Conservation (phyloP, 495 filamentous ascomycete species). For the Saxophila tyrrhenica region DNA sequence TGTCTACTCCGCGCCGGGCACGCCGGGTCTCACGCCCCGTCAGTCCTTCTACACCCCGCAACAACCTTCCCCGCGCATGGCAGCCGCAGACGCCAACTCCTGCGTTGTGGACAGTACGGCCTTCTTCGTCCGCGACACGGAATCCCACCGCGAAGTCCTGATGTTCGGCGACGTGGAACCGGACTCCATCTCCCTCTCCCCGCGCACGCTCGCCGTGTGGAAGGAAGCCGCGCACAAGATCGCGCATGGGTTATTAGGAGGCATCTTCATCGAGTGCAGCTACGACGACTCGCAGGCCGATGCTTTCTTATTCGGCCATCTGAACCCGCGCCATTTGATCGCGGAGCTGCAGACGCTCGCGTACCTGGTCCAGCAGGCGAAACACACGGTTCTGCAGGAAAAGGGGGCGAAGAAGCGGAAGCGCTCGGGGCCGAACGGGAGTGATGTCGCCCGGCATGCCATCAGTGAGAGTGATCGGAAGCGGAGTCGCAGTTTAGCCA, state of each 20-base stretch:
- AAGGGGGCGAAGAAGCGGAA: slow-evolving; percentile 28
- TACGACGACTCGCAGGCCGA: slow-evolving; percentile 69
- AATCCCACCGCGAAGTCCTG: slow-evolving; percentile 54
- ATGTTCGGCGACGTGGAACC: slow-evolving; percentile 95
- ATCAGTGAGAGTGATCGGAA: slow-evolving; percentile 4
- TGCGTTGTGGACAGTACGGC: slow-evolving; percentile 63
- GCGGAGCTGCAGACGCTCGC: slow-evolving; percentile 67
- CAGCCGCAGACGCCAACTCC: neutral
- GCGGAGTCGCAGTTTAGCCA: slow-evolving; percentile 14
- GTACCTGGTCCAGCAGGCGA: slow-evolving; percentile 42
- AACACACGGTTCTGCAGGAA: slow-evolving; percentile 21
- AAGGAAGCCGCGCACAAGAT: slow-evolving; percentile 75
- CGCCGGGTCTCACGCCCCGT: slow-evolving; percentile 10
- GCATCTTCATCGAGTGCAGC: slow-evolving; percentile 91
- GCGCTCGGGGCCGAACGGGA: slow-evolving; percentile 15
- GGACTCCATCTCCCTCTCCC: slow-evolving; percentile 67
- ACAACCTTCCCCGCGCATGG: slow-evolving; percentile 9
- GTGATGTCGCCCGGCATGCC: slow-evolving; percentile 1
- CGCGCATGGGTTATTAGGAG: slow-evolving; percentile 51
- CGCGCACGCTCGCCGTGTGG: slow-evolving; percentile 75
- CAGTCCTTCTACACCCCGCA: slow-evolving; percentile 8
- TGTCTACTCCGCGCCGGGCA: slow-evolving; percentile 18
- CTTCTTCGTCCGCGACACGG: slow-evolving; percentile 70
- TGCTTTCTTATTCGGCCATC: slow-evolving; percentile 71
- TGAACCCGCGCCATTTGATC: slow-evolving; percentile 69